A percentile compares a stretch with the other conserved stretches of the same genome.
Conservation (phyloP, 1,284 basidiomycete species). For the Puccinia hordei region DNA sequence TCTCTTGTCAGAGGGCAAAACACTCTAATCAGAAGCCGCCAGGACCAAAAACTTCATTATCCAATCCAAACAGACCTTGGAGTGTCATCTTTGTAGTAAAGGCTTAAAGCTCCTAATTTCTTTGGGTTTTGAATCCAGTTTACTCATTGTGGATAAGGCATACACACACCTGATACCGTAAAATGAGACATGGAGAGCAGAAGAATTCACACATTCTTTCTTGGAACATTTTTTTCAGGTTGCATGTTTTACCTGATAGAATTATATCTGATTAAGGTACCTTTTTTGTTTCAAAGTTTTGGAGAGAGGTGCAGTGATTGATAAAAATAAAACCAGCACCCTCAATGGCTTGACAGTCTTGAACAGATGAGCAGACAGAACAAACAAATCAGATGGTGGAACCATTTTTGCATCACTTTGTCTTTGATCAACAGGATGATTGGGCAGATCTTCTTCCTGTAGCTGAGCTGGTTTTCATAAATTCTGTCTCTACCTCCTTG, state of each 20-base stretch:
- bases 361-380: conserved; percentile 5
- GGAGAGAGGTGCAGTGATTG: background rate
- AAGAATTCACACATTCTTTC: background rate
- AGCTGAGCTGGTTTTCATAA: conserved; percentile 59
- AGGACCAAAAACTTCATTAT: background rate
- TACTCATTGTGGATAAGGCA: conserved; percentile 2
- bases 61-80: background rate
- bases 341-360: background rate
- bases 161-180: background rate
- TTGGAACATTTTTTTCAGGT: background rate
- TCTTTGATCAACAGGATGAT: no score
- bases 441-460: no score
- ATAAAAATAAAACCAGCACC: background rate
- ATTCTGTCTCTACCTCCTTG: conserved; percentile 49
- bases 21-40: background rate
- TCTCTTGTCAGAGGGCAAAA: background rate
- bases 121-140: background rate
- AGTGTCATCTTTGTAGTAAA: background rate
- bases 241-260: background rate
- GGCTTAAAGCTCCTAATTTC: background rate
- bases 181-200: background rate
- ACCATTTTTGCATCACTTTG: conserved; percentile 52
- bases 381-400: background rate
- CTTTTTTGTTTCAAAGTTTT: background rate
- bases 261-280: background rate